Conservation (phyloP, 345 rosid genomes). For the Hypericum perforatum region DNA sequence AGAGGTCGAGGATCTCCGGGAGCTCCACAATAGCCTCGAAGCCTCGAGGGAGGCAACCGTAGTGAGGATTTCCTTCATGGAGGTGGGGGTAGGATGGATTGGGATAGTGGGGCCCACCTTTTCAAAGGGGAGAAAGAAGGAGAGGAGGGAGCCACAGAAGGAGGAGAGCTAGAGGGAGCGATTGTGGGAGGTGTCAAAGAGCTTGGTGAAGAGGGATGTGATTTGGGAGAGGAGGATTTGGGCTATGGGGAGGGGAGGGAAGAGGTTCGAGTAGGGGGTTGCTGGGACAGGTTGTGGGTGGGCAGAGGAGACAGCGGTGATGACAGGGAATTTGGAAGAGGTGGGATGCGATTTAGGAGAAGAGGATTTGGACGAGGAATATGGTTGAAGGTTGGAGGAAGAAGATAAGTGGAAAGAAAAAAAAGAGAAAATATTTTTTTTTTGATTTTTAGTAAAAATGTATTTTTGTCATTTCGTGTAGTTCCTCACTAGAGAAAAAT, state of each 20-base stretch:
- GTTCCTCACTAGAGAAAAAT: too few species aligned
- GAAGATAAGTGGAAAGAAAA: too few species aligned
- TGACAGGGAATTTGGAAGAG: conserved; percentile 53
- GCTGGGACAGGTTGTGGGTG: conserved; percentile 27
- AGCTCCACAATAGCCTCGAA: conserved; percentile 86
- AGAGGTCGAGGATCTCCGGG: conserved; percentile 92
- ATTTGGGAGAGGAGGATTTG: conserved; percentile 80
- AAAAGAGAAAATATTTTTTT: too few species aligned
- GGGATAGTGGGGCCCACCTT: conserved; percentile 35
- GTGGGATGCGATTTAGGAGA: too few species aligned
- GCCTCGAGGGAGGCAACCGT: conserved; percentile 59
- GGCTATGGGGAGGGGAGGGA: conserved; percentile 81
- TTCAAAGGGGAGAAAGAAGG: conserved; percentile 60
- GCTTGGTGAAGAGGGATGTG: conserved; percentile 57
- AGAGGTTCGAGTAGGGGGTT: conserved; percentile 57
- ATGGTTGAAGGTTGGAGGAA: too few species aligned
- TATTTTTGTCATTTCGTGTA: too few species aligned
- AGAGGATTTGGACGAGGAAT: too few species aligned
- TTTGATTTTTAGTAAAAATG: too few species aligned
- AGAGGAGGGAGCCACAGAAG: conserved; percentile 62
- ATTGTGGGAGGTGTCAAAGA: conserved; percentile 69
- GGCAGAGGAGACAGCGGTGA: conserved; percentile 21
- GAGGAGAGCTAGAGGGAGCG: conserved; percentile 65
- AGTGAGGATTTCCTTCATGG: conserved; percentile 55
- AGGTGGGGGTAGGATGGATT: conserved; percentile 46